Conservation (phyloP, 1,284 basidiomycete genomes). For the Boletus smithii region DNA sequence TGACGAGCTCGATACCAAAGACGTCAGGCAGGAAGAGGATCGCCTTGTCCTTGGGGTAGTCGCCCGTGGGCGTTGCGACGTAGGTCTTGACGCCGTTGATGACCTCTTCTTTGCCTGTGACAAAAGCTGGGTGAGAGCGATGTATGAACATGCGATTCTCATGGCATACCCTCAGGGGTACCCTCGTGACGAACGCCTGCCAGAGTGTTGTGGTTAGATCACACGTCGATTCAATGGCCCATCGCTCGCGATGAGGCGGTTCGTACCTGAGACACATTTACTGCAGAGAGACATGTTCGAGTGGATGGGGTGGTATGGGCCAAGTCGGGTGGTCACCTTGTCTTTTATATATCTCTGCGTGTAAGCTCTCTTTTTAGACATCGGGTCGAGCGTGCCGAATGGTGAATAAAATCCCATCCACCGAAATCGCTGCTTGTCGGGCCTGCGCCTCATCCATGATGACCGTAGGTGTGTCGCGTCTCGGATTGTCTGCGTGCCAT, state of each 20-base stretch:
- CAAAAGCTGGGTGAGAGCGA: neutral
- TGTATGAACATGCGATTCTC: neutral
- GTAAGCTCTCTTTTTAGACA: conserved; percentile 4
- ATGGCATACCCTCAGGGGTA: conserved; percentile 17
- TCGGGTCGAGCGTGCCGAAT: neutral
- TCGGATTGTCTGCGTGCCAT: neutral
- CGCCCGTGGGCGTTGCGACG: conserved; percentile 45
- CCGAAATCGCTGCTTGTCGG: neutral
- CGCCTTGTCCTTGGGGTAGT: conserved; percentile 56
- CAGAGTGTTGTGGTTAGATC: neutral
- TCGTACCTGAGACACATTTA: conserved; percentile 21
- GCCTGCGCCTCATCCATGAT: neutral
- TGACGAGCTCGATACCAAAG: conserved; percentile 49
- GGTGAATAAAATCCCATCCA: neutral
- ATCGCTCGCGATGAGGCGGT: neutral
- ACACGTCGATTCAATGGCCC: neutral
- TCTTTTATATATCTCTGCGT: conserved; percentile 17
- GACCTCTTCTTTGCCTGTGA: conserved; percentile 22
- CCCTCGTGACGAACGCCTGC: conserved; percentile 27
- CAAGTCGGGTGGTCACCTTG: no score
- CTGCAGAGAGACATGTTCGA: conserved; percentile 24
- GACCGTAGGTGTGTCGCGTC: neutral
- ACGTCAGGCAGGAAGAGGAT: conserved; percentile 59
- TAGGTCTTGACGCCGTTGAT: conserved; percentile 52
- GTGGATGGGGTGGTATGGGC: neutral